Evolutionary conservation across 2,329 filamentous ascomycete species (phyloP), one percentile per base, ranked within the genome.

Genomic region (Blumeria hordei): DNA sequence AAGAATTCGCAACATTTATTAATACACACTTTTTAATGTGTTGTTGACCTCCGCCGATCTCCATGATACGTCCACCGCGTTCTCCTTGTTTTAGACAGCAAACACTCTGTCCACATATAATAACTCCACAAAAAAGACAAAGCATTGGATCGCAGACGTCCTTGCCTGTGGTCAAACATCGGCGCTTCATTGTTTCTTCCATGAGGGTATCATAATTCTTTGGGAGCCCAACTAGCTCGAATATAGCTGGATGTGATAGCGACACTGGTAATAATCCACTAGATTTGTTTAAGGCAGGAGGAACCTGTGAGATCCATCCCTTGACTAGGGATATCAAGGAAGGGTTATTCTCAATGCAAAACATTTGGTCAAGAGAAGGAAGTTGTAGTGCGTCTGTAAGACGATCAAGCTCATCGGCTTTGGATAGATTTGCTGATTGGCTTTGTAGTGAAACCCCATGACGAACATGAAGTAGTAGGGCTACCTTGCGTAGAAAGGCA

Each of bases 91-190:
- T 80, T 64, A 85, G 78, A 66, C 92, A 98, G 70, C 92, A 98
- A 50, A 88, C 83, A 49, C 84, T 87, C 70, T 98, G 92, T 9
- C 84, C 87, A 69, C 92, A 98, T 68, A 95, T 90, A 43, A 98
- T 86, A n/a, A 88, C 88, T 36, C 92, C 90, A 65, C 92, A 98
- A 70, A 95, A 87, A 41, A 98, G 75, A 64, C 92, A 98, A 39
- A 98, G 78, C 59, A 84, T 85, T 0, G 92, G 88, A 67, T 98
- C 93, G 1, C 81, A 83, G 53, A 98, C 71, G 61, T 95, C 90
- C 66, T 92, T 93, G 60, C 88, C 88, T 1, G 87, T 94, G 1
- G 81, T 93, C 0, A 88, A 88, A 64, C 92, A 98, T 53, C 77
- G 80, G 54, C 83, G 74, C 59, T 80, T 81, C 61, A 92, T 90